phyloP scores from a whole-genome alignment of 1,139 yeast species.

The Scheffersomyces stambukii region DNA sequence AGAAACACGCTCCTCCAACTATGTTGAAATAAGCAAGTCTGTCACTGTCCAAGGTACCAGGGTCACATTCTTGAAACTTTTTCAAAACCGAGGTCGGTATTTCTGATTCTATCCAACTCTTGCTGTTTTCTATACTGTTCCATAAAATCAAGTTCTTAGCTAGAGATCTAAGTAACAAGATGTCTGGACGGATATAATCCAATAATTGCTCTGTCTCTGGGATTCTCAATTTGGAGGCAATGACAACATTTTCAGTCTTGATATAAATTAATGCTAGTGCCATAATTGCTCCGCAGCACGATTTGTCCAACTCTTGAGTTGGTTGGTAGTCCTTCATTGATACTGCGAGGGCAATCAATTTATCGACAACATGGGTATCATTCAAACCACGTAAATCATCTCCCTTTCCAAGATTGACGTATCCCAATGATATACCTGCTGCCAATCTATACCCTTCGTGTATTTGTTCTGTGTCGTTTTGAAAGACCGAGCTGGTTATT shows the following conservation, averaged over 20 bases:
- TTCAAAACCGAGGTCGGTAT: slow-evolving; percentile 44
- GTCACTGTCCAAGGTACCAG: slow-evolving; percentile 49
- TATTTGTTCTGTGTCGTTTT: slow-evolving; percentile 53
- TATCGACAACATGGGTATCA: slow-evolving; percentile 70
- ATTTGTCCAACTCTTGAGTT: slow-evolving; percentile 60
- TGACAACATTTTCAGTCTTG: slow-evolving; percentile 55
- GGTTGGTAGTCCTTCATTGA: slow-evolving; percentile 69
- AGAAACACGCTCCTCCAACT: slow-evolving; percentile 70
- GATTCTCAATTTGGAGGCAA: slow-evolving; percentile 62
- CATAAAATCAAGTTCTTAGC: slow-evolving; percentile 75
- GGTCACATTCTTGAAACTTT: slow-evolving; percentile 22
- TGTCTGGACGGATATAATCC: slow-evolving; percentile 79
- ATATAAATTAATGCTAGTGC: slow-evolving; percentile 75
- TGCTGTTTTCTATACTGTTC: slow-evolving; percentile 53
- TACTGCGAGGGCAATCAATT: slow-evolving; percentile 55
- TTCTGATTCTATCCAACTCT: slow-evolving; percentile 59
- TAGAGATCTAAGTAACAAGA: slow-evolving; percentile 64
- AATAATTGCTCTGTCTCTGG: slow-evolving; percentile 60
- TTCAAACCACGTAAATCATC: slow-evolving; percentile 55
- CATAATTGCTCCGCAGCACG: slow-evolving; percentile 76
- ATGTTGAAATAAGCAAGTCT: slow-evolving; percentile 62
- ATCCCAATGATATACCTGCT: slow-evolving; percentile 86
- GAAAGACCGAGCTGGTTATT: slow-evolving; percentile 51
- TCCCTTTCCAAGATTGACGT: slow-evolving; percentile 81
- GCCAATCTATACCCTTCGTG: slow-evolving; percentile 84